phyloP scores from a whole-genome alignment of 495 filamentous ascomycete genomes.

The Penicillium cosmopolitanum region DNA sequence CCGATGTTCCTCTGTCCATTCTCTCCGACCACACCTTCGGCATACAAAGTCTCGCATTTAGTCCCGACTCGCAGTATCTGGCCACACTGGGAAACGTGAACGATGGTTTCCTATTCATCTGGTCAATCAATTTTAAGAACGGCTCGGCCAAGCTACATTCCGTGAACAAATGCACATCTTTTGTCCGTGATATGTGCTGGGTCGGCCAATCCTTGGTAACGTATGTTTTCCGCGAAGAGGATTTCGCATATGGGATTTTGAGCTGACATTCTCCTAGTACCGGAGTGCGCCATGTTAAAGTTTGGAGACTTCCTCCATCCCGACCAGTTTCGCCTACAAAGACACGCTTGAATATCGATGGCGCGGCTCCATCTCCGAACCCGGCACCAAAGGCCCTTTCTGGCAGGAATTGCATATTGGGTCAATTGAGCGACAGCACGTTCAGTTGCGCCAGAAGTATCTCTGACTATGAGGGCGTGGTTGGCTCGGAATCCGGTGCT shows the following conservation, averaged over 20 bases:
- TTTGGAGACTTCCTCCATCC: slow-evolving; percentile 80
- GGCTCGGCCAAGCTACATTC: slow-evolving; percentile 85
- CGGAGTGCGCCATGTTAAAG: slow-evolving; percentile 89
- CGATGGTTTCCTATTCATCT: slow-evolving; percentile 93
- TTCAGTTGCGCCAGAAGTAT: slow-evolving; percentile 81
- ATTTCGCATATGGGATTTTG: background rate
- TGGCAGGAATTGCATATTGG: slow-evolving; percentile 62
- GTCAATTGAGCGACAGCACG: slow-evolving; percentile 70
- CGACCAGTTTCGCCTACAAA: slow-evolving; percentile 52
- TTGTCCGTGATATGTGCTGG: slow-evolving; percentile 84
- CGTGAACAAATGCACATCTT: slow-evolving; percentile 90
- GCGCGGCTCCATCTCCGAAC: slow-evolving; percentile 39
- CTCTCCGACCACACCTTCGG: slow-evolving; percentile 90
- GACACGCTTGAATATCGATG: slow-evolving; percentile 47
- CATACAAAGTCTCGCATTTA: slow-evolving; percentile 86
- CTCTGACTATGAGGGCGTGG: slow-evolving; percentile 58
- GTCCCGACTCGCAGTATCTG: slow-evolving; percentile 81
- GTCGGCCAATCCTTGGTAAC: slow-evolving; percentile 73
- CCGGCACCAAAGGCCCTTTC: slow-evolving; percentile 58
- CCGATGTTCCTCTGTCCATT: slow-evolving; percentile 81
- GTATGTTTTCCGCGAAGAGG: slow-evolving; percentile 38
- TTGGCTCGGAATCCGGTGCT: slow-evolving; percentile 53
- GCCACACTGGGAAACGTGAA: slow-evolving; percentile 86
- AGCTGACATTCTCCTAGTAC: slow-evolving; percentile 50
- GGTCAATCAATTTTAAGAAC: slow-evolving; percentile 80